These are phyloP conservation scores for Psilocybe cyanescens DNA, from an alignment of 768 basidiomycete genomes.

Conservation along the genomic window DNA sequence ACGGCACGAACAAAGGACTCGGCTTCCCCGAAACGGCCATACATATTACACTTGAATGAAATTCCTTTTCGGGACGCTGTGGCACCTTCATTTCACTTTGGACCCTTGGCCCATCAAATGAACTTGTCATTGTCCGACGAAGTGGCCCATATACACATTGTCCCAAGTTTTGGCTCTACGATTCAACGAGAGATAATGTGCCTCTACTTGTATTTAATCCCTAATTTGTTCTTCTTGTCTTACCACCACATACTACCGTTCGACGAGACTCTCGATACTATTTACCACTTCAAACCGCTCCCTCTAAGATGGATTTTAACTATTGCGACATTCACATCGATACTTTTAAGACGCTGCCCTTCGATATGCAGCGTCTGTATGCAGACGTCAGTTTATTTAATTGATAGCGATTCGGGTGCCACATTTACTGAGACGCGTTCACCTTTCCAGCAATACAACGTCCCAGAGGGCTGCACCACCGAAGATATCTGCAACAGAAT, in stretches of 20 bases:
- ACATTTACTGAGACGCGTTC: not conserved
- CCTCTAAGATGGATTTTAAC: not conserved
- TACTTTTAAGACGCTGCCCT: not conserved
- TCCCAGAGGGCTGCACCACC: not conserved
- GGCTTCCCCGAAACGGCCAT: too few species aligned
- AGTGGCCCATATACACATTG: not conserved
- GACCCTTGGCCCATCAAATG: too few species aligned
- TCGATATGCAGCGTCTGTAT: not conserved
- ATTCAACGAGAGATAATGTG: too few species aligned
- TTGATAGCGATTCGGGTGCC: not conserved
- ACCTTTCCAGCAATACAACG: not conserved
- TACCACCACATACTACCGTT: not conserved
- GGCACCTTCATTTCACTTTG: not conserved
- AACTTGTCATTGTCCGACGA: too few species aligned
- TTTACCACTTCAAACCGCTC: not conserved
- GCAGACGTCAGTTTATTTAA: not conserved
- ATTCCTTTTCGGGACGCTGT: not conserved
- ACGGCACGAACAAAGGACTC: too few species aligned
- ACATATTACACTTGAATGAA: not conserved
- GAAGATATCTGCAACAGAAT: not conserved
- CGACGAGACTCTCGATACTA: not conserved
- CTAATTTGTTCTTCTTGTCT: not conserved
- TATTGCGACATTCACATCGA: not conserved
- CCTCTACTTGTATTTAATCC: too few species aligned
- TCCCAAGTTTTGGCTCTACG: not conserved